These are phyloP conservation scores for Rehmannia glutinosa DNA, from an alignment of 257 asterid species.

Conservation along the genomic window DNA sequence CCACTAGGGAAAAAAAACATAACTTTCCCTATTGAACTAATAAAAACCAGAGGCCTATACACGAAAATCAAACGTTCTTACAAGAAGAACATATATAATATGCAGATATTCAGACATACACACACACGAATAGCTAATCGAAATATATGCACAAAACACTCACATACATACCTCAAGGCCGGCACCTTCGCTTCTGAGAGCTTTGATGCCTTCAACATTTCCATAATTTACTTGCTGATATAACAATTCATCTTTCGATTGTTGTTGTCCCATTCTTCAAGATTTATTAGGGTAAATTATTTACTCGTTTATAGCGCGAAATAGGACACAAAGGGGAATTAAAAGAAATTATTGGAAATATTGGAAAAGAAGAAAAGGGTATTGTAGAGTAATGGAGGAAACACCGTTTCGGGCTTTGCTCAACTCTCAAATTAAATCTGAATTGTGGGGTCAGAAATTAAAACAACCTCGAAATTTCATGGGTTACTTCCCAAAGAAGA, in stretches of 20 bases:
- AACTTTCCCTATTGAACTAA: neutral
- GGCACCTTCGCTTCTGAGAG: conserved; percentile 84
- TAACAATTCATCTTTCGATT: conserved; percentile 76
- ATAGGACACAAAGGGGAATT: neutral
- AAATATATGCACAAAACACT: neutral
- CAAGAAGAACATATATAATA: no score
- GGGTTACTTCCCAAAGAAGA: conserved; percentile 30
- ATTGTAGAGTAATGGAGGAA: neutral
- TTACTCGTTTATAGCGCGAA: neutral
- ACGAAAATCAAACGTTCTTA: neutral
- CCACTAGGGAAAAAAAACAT: neutral
- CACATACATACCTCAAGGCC: conserved; percentile 75
- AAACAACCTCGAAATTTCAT: conserved; percentile 21
- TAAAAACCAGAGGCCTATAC: neutral
- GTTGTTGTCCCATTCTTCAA: conserved; percentile 70
- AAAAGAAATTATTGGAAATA: neutral
- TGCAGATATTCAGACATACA: no score
- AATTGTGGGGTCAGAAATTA: conserved; percentile 10
- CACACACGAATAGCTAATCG: neutral
- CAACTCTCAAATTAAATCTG: neutral
- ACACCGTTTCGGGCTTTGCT: neutral
- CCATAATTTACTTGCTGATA: conserved; percentile 80
- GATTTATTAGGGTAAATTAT: neutral
- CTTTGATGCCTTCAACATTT: conserved; percentile 66
- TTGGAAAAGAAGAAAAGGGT: neutral